A percentile compares a stretch with the other conserved stretches of the same genome.
Conservation (phyloP, 139 green algal species). For the Spirogloea muscicola region DNA sequence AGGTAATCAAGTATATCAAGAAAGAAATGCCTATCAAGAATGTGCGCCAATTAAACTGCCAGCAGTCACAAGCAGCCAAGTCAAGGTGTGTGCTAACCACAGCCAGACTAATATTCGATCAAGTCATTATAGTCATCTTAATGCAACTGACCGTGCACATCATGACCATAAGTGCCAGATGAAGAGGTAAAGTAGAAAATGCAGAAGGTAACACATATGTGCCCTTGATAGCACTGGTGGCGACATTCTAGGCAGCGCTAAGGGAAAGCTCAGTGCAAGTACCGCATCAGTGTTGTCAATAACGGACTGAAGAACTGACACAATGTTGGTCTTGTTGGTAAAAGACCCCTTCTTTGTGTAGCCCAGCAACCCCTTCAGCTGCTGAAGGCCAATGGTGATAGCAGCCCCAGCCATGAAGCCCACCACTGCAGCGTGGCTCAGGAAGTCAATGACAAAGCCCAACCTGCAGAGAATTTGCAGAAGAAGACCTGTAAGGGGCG, state of each 20-base stretch:
- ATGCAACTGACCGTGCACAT: too few relatives aligned
- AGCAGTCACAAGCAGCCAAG: background rate
- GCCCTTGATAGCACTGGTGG: too few relatives aligned
- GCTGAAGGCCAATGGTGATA: constrained; percentile 28
- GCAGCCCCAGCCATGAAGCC: constrained; percentile 45
- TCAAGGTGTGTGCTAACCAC: background rate
- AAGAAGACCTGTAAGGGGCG: too few relatives aligned
- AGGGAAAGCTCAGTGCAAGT: background rate
- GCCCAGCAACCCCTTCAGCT: constrained; percentile 40
- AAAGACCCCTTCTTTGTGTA: constrained; percentile 25
- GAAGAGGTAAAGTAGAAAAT: too few relatives aligned
- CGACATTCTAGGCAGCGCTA: background rate
- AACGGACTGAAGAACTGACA: constrained; percentile 2
- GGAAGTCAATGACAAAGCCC: constrained; percentile 43
- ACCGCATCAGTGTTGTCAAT: constrained; percentile 10
- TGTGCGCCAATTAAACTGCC: constrained; percentile 28
- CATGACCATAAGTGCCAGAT: too few relatives aligned
- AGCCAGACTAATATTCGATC: too few relatives aligned
- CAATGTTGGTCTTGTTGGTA: constrained; percentile 45
- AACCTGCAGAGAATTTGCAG: constrained; percentile 36
- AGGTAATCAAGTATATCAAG: constrained; percentile 18
- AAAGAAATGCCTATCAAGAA: constrained; percentile 34
- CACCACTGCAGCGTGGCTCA: constrained; percentile 40
- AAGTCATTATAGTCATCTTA: too few relatives aligned
- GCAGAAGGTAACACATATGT: too few relatives aligned